Evolutionary conservation across 176 grass and related monocot genomes (phyloP).

Genomic region (Phragmites australis): DNA sequence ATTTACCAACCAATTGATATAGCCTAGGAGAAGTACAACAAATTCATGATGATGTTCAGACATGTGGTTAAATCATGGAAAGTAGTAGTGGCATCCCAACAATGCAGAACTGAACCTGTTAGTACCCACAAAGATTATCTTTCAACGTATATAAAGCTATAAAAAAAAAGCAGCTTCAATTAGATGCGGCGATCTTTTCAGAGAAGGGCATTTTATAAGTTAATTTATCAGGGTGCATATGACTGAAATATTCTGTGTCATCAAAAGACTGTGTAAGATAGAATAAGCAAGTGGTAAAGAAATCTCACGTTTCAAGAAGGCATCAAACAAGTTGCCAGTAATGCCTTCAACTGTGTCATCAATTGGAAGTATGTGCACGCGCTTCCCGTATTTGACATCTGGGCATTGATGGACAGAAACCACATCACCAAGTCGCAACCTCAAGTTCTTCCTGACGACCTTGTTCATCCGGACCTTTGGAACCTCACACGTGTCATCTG

Average conservation of each 20-base stretch:
- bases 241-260: not conserved
- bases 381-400: slow-evolving; percentile 82
- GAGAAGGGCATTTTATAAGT: too few species aligned
- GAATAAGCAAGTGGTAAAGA: slow-evolving; percentile 10
- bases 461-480: slow-evolving; percentile 86
- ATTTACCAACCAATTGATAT: not conserved
- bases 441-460: slow-evolving; percentile 66
- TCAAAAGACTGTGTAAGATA: not conserved
- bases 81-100: not conserved
- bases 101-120: not conserved
- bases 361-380: slow-evolving; percentile 70
- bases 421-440: slow-evolving; percentile 70
- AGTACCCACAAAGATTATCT: not conserved
- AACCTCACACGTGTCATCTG: slow-evolving; percentile 76
- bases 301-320: slow-evolving; percentile 70
- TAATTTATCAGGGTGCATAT: not conserved
- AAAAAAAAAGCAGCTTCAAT: not conserved
- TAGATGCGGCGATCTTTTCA: not conserved
- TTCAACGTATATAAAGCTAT: not conserved
- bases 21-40: not conserved
- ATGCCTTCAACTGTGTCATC: slow-evolving; percentile 90
- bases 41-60: not conserved
- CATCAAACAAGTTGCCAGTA: slow-evolving; percentile 83
- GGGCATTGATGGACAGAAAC: slow-evolving; percentile 86
- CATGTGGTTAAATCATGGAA: not conserved